These are phyloP conservation scores for Dryas octopetala DNA, from an alignment of 306 rosid genomes.

Conservation along the genomic window DNA sequence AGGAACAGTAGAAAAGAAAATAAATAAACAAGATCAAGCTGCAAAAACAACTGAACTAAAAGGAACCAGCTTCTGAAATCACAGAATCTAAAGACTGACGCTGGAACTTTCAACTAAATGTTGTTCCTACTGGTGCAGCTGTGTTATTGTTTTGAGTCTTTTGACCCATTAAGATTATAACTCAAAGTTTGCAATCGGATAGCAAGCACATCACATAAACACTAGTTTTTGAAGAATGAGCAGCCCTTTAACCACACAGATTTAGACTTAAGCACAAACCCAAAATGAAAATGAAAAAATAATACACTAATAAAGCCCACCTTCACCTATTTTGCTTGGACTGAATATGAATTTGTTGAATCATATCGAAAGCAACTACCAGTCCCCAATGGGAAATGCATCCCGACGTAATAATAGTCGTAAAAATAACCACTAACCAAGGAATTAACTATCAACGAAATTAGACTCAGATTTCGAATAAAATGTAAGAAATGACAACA, in stretches of 20 bases:
- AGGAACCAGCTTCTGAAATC: constrained; percentile 7
- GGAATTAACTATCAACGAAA: too few relatives aligned
- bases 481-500: too few relatives aligned
- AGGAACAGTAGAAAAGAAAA: neutral
- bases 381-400: neutral
- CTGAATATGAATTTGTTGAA: neutral
- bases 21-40: neutral
- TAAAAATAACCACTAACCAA: too few relatives aligned
- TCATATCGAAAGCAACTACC: neutral
- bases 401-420: neutral
- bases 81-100: constrained; percentile 3
- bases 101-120: neutral
- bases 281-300: neutral
- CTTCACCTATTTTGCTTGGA: neutral
- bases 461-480: too few relatives aligned
- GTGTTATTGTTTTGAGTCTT: neutral
- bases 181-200: neutral
- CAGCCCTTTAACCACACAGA: neutral
- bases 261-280: neutral
- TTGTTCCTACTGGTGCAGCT: neutral
- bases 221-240: neutral
- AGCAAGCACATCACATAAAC: neutral
- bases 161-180: neutral
- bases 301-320: neutral
- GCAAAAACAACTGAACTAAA: neutral